Conservation (phyloP, 2,329 filamentous ascomycete genomes). For the Exophiala mesophila region DNA sequence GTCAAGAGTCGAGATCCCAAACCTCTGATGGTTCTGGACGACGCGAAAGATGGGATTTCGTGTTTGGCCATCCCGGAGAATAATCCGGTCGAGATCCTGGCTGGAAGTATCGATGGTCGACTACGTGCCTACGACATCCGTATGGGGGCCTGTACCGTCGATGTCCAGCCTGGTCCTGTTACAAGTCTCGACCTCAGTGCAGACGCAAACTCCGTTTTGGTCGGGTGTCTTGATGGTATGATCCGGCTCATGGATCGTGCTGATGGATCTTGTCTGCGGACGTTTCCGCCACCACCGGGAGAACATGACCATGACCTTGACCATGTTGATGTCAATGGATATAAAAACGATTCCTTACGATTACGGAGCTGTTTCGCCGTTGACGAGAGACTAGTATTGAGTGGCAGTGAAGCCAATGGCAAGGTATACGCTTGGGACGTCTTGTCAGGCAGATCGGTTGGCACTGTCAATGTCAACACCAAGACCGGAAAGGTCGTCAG, state of each 20-base stretch:
- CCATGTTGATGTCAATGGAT: conserved; percentile 17
- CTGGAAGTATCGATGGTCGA: conserved; percentile 78
- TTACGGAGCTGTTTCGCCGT: conserved; percentile 70
- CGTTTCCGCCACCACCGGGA: conserved; percentile 52
- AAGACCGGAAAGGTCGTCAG: conserved; percentile 21
- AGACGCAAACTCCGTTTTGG: conserved; percentile 69
- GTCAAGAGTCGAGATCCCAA: conserved; percentile 50
- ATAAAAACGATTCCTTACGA: conserved; percentile 65
- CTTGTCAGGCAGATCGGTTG: conserved; percentile 56
- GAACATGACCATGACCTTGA: conserved; percentile 1
- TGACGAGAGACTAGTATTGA: conserved; percentile 71
- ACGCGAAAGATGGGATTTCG: conserved; percentile 62
- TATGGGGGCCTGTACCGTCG: conserved; percentile 64
- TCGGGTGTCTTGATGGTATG: conserved; percentile 69
- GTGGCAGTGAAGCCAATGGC: conserved; percentile 72
- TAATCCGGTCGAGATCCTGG: conserved; percentile 51
- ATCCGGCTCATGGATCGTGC: conserved; percentile 76
- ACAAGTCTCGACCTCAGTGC: conserved; percentile 68
- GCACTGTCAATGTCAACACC: conserved; percentile 19
- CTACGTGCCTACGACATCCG: conserved; percentile 78
- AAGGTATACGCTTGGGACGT: conserved; percentile 79
- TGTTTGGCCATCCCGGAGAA: conserved; percentile 13
- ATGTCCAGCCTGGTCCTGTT: conserved; percentile 64
- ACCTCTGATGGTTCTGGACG: conserved; percentile 67
- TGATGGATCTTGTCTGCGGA: conserved; percentile 67